Evolutionary conservation across 2,329 filamentous ascomycete genomes (phyloP).

Genomic region (Aspergillus vadensis): DNA sequence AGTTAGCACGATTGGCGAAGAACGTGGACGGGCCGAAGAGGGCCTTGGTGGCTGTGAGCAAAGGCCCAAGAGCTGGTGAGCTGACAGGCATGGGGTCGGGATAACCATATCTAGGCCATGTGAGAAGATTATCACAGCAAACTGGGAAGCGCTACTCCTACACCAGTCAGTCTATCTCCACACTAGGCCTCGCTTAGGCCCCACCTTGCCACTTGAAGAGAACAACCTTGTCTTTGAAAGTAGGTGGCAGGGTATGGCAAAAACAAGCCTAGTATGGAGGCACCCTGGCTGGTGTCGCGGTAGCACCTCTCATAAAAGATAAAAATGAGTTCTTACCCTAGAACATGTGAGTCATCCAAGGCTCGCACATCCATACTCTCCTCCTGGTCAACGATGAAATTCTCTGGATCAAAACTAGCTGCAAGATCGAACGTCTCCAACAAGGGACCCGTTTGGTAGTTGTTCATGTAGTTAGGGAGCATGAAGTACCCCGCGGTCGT

Average conservation of each 20-base stretch:
- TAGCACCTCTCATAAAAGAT: too few relatives aligned
- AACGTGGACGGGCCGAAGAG: not conserved
- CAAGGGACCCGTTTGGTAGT: not conserved
- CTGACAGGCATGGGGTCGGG: not conserved
- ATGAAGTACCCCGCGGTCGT: not conserved
- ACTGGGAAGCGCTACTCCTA: too few relatives aligned
- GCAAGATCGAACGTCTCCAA: not conserved
- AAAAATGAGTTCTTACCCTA: not conserved
- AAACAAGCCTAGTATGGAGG: too few relatives aligned
- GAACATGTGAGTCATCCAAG: not conserved
- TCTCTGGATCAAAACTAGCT: not conserved
- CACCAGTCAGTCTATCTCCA: too few relatives aligned
- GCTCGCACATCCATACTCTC: not conserved
- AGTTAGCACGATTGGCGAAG: not conserved
- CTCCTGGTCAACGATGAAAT: not conserved
- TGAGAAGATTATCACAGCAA: not conserved
- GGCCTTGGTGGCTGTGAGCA: not conserved
- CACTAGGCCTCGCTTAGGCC: too few relatives aligned
- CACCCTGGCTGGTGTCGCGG: too few relatives aligned
- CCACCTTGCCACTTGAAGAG: too few relatives aligned
- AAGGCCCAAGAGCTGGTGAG: not conserved
- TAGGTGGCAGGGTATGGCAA: too few relatives aligned
- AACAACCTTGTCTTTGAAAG: too few relatives aligned
- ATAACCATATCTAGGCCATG: not conserved
- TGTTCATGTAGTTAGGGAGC: not conserved